These are phyloP conservation scores for Auxenochlorella pyrenoidosa DNA, from an alignment of 139 green algal species.

Conservation along the genomic window DNA sequence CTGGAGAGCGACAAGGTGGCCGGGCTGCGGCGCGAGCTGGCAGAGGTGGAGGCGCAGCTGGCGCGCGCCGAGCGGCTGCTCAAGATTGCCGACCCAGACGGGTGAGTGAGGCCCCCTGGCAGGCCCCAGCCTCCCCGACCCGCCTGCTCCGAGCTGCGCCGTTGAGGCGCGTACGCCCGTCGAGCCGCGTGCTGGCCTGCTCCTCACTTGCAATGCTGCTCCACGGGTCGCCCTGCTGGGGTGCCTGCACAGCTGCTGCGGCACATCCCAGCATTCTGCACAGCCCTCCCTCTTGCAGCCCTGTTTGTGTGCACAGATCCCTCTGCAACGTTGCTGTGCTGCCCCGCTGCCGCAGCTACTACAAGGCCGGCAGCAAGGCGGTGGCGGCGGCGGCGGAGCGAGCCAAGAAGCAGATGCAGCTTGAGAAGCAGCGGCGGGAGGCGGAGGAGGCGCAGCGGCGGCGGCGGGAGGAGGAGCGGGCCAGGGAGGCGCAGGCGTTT, in stretches of 20 bases:
- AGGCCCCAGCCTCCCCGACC: no score
- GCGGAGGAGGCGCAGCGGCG: slow-evolving; percentile 33
- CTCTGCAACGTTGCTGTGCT: neutral
- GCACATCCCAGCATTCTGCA: no score
- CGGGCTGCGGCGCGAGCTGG: slow-evolving; percentile 57
- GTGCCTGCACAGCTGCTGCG: no score
- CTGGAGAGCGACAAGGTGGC: slow-evolving; percentile 73
- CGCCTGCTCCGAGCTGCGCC: no score
- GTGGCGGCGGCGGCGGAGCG: slow-evolving; percentile 43
- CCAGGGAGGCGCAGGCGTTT: neutral
- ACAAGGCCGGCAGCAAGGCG: slow-evolving; percentile 53
- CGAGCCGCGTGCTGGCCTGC: no score
- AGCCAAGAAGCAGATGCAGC: slow-evolving; percentile 16
- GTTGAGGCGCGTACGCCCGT: no score
- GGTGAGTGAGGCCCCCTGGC: slow-evolving; percentile 9
- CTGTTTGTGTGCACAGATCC: no score
- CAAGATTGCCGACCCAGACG: slow-evolving; percentile 71
- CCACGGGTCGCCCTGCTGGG: no score
- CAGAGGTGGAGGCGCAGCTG: slow-evolving; percentile 63
- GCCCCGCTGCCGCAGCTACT: slow-evolving; percentile 61
- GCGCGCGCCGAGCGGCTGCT: slow-evolving; percentile 65
- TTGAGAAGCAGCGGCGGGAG: slow-evolving; percentile 45
- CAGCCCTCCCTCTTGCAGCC: no score
- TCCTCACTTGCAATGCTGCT: no score
- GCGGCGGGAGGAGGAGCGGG: slow-evolving; percentile 18